Evolutionary conservation across 495 filamentous ascomycete species (phyloP), one percentile per base, ranked within the genome.

Genomic region (Cercophora sp.): DNA sequence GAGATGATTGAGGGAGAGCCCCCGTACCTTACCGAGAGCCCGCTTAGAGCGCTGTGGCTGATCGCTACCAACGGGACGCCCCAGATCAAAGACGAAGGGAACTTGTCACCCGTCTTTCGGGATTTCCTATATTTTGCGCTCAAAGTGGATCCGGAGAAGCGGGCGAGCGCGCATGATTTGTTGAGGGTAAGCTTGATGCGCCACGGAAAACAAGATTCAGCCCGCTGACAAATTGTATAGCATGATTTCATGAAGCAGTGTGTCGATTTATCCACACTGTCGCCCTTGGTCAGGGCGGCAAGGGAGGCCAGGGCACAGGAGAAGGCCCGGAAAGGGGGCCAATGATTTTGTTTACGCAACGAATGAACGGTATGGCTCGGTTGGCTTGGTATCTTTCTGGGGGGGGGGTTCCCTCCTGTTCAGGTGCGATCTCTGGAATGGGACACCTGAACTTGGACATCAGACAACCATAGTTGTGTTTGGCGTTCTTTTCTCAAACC

Each of bases 1-100:
- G 93, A 98, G 68, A 98, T 98, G 93, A 96, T 98, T 55, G 93
- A 98, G 71, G 94, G 93, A 57, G 93, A 98, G 62, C 93, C 93
- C 13, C 93, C 93, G 13, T 98, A 98, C 66, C 74, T 98, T 48
- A 98, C 90, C 18, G 93, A 98, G 68, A 92, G 88, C 19, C 93
- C 93, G 8, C 82, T 98, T 36, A 83, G 93, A 35, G 93, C 93
- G 3, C 78, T 98, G 23, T 98, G 92, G 74, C 70, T 98, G 57
- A 98, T 98, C 68, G 94, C 93, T 39, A 97, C 94, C 18, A 96
- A 96, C 62, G 93, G 93, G 27, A 97, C 94, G 5, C 93, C 93
- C 5, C 79, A 85, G 27, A 91, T 98, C 73, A 97, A 97, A 70
- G 90, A 96, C 55, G 89, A 95, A 66, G 81, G 91, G 31, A 82